Evolutionary conservation across 192 early-diverging fungal genomes (phyloP).

Genomic region (Entomortierella parvispora): DNA sequence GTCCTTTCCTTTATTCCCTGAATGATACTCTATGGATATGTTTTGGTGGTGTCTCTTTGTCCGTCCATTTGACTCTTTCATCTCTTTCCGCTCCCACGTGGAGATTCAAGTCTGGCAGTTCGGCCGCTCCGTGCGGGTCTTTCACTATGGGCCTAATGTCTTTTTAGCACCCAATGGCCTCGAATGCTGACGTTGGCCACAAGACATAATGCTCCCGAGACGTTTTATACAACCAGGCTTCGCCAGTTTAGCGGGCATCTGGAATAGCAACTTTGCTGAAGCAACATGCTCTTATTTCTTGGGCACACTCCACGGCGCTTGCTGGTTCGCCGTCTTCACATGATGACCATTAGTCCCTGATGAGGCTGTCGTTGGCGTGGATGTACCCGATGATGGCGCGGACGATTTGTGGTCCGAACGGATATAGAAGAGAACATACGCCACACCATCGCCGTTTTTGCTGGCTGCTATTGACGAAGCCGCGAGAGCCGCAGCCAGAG

Average conservation of each 20-base stretch:
- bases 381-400: neutral
- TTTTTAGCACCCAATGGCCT: neutral
- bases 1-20: too few relatives aligned
- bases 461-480: conserved; percentile 41
- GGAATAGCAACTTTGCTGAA: too few relatives aligned
- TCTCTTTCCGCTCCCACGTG: too few relatives aligned
- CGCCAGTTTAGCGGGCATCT: too few relatives aligned
- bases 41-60: too few relatives aligned
- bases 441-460: conserved; percentile 65
- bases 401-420: conserved; percentile 41
- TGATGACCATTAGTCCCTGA: conserved; percentile 15
- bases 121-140: too few relatives aligned
- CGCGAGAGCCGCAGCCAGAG: conserved; percentile 36
- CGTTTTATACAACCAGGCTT: too few relatives aligned
- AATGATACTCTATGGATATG: too few relatives aligned
- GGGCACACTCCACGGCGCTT: conserved; percentile 24
- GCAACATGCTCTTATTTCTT: conserved; percentile 40
- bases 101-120: too few relatives aligned
- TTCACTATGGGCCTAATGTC: too few relatives aligned
- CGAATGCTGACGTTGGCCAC: neutral
- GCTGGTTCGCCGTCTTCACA: conserved; percentile 15
- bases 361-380: conserved; percentile 1
- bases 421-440: conserved; percentile 86
- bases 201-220: neutral
- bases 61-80: too few relatives aligned